phyloP scores from a whole-genome alignment of 257 asterid genomes.

The Salvia hispanica region DNA sequence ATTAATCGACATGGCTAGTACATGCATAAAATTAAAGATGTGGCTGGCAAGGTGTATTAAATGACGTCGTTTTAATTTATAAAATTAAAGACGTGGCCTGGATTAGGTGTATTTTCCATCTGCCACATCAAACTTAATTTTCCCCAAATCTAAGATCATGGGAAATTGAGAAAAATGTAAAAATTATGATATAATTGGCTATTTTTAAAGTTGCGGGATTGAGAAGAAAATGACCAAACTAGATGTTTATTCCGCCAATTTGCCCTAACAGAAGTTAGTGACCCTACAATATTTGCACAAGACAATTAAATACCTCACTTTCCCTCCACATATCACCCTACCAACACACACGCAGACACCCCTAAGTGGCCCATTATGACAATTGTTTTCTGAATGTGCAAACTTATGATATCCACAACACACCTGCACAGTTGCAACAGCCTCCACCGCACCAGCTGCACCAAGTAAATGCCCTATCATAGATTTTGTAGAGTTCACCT shows the following conservation, averaged over 20 bases:
- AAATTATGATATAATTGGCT: too few species aligned
- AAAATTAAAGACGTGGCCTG: too few species aligned
- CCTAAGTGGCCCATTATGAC: constrained; percentile 5
- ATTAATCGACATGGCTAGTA: too few species aligned
- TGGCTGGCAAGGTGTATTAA: too few species aligned
- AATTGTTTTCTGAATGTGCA: constrained; percentile 13
- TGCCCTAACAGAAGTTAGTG: background rate
- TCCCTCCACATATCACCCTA: background rate
- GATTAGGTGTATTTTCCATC: too few species aligned
- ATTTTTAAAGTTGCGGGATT: too few species aligned
- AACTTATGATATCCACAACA: constrained; percentile 23
- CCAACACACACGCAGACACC: background rate
- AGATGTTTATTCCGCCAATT: background rate
- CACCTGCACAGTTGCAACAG: constrained; percentile 96
- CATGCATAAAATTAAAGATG: too few species aligned
- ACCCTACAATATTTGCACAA: background rate
- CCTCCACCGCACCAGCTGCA: constrained; percentile 98
- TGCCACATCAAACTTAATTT: too few species aligned
- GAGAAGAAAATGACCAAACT: too few species aligned
- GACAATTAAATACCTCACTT: background rate
- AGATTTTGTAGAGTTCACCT: constrained; percentile 95
- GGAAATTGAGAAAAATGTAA: too few species aligned
- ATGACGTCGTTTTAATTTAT: too few species aligned
- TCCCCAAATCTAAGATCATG: too few species aligned
- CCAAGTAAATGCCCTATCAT: constrained; percentile 98